Percentiles rank a stretch among this genome's conserved stretches.
phyloP scores from a whole-genome alignment of 75 land plant species.

The Sequoiadendron giganteum region DNA sequence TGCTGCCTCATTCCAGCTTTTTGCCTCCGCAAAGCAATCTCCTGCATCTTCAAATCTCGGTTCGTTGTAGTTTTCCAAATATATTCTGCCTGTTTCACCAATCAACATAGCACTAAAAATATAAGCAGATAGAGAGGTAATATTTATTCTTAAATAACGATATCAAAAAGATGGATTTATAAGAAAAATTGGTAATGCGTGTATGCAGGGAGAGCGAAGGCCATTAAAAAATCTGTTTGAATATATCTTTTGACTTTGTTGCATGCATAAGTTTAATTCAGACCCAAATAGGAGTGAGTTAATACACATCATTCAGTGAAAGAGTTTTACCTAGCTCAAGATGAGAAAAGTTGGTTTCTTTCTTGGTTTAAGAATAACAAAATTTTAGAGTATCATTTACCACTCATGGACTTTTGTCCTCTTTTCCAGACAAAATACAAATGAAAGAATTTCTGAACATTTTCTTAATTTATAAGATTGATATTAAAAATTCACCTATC shows the following conservation, averaged over 20 bases:
- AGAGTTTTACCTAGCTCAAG: too few species aligned
- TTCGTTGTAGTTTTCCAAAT: constrained; percentile 37
- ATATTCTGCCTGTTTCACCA: constrained; percentile 26
- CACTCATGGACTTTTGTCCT: too few species aligned
- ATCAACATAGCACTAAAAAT: not conserved
- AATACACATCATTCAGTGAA: too few species aligned
- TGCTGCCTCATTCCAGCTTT: constrained; percentile 44
- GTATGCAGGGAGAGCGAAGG: not conserved
- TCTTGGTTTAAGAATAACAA: too few species aligned
- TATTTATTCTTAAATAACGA: not conserved
- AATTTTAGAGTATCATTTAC: too few species aligned
- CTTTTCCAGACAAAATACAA: too few species aligned
- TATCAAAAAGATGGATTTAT: not conserved
- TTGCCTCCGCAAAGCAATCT: constrained; percentile 58
- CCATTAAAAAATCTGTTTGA: not conserved
- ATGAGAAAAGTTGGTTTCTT: too few species aligned
- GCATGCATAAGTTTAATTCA: not conserved
- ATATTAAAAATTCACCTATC: too few species aligned
- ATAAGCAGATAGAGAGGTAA: not conserved
- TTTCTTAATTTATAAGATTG: too few species aligned
- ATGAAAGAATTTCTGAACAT: too few species aligned
- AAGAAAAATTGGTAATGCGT: not conserved
- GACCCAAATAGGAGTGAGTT: not conserved
- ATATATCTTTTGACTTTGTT: not conserved
- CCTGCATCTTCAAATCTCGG: constrained; percentile 43